Base-by-base conservation (phyloP, 257 asterid genomes). In the Salvia rosmarinus region DNA sequence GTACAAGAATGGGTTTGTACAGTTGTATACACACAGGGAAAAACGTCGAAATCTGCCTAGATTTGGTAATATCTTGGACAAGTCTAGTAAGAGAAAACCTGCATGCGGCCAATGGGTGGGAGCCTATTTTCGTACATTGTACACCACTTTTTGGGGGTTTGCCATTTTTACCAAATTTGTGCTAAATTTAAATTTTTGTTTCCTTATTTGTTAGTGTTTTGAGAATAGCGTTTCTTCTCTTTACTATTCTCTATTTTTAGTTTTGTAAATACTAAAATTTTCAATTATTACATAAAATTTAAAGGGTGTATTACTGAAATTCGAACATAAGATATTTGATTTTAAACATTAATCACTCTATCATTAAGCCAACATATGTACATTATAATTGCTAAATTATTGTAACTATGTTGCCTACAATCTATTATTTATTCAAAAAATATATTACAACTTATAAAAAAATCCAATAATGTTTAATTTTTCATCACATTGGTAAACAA, bases 11-110 rank as follows among this genome's bases (percentile, higher is more conserved):
- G 69, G 50, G 64, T 58, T 39, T 67, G 34, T 56, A 66, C 62
- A 75, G 50, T 54, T 39, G 65, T 72, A 63, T 39, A 40, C 65
- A 28, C 37, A 42, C 64, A 25, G 54, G 60, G 25, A 17, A 67
- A 74, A 74, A 68, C 73, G 40, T 43, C 77, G 23, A 30, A 76
- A 79, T 82, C 80, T 58, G 61, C 21, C 84, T 66, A 73, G 13
- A 67, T 78, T 76, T 78, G 88, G 83, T 52, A 64, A 77, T 62
- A 3, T 68, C 39, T 66, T 74, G 11, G 56, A 73, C 67, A 77
- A 58, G 56, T 71, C 75, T 43, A 4, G 6, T 3, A 20, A 28
- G 21, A 30, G 30, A 23, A 37, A 35, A 34, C 61, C 67, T 46
- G 47, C 23, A 49, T 11, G 17, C 43, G 30, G 20, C 23, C 14